These are phyloP conservation scores for Penicillium mononematosum DNA, from an alignment of 495 filamentous ascomycete genomes.

Conservation along the genomic window DNA sequence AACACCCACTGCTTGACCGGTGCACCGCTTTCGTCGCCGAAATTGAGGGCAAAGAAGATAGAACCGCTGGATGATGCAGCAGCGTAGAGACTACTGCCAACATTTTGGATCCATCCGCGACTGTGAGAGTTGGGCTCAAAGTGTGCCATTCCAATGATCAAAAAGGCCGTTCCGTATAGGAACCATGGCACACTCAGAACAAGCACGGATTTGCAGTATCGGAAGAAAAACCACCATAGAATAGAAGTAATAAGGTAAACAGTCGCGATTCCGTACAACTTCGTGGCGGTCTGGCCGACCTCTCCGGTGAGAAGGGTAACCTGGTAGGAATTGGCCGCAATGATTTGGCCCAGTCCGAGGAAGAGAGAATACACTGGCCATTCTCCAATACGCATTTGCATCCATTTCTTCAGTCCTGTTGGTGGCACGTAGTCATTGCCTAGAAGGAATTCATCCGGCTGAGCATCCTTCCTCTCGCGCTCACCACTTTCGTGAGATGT, in stretches of 20 bases:
- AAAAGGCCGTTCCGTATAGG: conserved; percentile 64
- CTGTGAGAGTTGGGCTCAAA: conserved; percentile 43
- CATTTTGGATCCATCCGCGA: conserved; percentile 52
- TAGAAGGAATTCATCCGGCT: conserved; percentile 58
- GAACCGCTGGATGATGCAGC: conserved; percentile 50
- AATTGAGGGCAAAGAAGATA: conserved; percentile 53
- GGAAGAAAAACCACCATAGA: conserved; percentile 66
- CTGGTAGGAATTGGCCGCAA: conserved; percentile 72
- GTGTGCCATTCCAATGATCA: conserved; percentile 65
- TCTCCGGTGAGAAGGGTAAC: conserved; percentile 68
- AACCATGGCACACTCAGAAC: conserved; percentile 60
- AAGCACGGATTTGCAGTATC: conserved; percentile 59
- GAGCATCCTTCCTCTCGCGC: conserved; percentile 24
- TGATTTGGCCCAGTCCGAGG: conserved; percentile 64
- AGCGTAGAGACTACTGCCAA: conserved; percentile 48
- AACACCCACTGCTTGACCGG: conserved; percentile 53
- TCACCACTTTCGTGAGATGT: conserved; percentile 39
- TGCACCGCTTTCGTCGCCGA: conserved; percentile 50
- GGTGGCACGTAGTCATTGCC: conserved; percentile 65
- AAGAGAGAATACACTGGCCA: conserved; percentile 76
- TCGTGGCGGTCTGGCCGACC: conserved; percentile 58
- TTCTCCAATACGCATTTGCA: conserved; percentile 51
- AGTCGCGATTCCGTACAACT: conserved; percentile 65
- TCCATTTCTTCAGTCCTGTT: conserved; percentile 58
- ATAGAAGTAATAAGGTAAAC: conserved; percentile 63